Percentiles rank a stretch among this genome's conserved stretches.
Conservation (phyloP, 441 rosid species). For the Euphorbia schlechtendalii region DNA sequence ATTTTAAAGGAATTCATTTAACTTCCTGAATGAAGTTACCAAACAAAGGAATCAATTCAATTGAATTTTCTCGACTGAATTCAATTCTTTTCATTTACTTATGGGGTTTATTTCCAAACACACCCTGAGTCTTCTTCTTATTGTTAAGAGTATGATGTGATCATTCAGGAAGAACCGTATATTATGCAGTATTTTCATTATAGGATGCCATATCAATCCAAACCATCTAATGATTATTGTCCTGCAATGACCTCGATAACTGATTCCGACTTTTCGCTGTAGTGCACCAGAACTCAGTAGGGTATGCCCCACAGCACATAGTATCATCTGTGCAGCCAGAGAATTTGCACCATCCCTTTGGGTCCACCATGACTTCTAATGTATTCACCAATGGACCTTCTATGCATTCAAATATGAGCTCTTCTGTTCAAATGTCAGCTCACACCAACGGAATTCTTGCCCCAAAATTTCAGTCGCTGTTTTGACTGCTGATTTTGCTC, state of each 20-base stretch:
- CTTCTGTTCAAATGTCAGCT: conserved; percentile 62
- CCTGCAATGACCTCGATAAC: conserved; percentile 14
- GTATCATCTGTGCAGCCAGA: conserved; percentile 51
- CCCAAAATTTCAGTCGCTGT: conserved; percentile 90
- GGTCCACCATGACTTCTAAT: conserved; percentile 45
- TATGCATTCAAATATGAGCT: conserved; percentile 44
- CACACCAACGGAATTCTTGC: conserved; percentile 57
- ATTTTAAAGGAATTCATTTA: too few species aligned
- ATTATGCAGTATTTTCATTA: neutral
- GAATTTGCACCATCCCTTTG: conserved; percentile 46
- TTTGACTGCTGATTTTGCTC: conserved; percentile 80
- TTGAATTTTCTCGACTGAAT: too few species aligned
- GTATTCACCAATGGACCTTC: conserved; percentile 64
- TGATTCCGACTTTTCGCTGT: conserved; percentile 16
- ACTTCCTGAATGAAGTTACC: too few species aligned
- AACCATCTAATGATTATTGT: conserved; percentile 2
- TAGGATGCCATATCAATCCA: conserved; percentile 1
- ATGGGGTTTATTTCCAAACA: too few species aligned
- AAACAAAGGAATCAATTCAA: too few species aligned
- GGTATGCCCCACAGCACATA: conserved; percentile 52
- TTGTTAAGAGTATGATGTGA: neutral
- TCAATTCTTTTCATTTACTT: too few species aligned
- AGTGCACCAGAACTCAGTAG: conserved; percentile 62
- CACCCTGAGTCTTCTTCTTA: too few species aligned
- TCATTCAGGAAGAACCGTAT: neutral